Conservation (phyloP, 495 filamentous ascomycete species). For the Arthonia radiata region DNA sequence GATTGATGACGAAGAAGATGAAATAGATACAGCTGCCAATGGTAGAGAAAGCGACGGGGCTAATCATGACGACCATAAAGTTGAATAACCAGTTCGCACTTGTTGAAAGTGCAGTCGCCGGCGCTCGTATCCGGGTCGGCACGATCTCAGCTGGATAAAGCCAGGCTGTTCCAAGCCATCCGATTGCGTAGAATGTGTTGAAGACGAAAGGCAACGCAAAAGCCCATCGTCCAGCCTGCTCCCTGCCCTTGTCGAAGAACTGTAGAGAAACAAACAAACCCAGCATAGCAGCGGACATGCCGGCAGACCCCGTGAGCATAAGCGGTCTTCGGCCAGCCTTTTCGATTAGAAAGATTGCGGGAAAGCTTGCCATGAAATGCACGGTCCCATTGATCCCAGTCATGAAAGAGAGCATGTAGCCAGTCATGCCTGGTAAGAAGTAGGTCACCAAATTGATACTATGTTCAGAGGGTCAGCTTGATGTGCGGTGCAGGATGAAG, state of each 20-base stretch:
- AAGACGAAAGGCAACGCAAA: constrained; percentile 46
- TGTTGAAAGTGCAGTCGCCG: constrained; percentile 46
- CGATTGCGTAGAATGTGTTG: constrained; percentile 53
- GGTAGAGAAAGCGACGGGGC: constrained; percentile 39
- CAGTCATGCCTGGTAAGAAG: constrained; percentile 34
- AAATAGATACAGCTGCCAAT: constrained; percentile 52
- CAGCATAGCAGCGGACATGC: constrained; percentile 45
- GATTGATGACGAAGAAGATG: constrained; percentile 58
- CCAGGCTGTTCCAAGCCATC: constrained; percentile 38
- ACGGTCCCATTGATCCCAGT: constrained; percentile 48
- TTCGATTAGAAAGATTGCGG: constrained; percentile 47
- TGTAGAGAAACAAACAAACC: constrained; percentile 29
- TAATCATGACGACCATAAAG: constrained; percentile 46
- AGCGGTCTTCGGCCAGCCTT: constrained; percentile 41
- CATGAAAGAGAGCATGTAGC: constrained; percentile 36
- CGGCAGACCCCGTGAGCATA: constrained; percentile 46
- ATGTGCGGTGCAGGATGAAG: too few species aligned
- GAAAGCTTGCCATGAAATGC: constrained; percentile 49
- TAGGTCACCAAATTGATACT: constrained; percentile 50
- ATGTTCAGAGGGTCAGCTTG: too few species aligned
- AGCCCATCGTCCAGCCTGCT: constrained; percentile 20
- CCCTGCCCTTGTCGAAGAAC: constrained; percentile 11
- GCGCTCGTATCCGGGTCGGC: constrained; percentile 44
- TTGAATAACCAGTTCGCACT: constrained; percentile 36
- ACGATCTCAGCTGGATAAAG: constrained; percentile 55